These are phyloP conservation scores for Monilinia vaccinii-corymbosi DNA, from an alignment of 2,329 filamentous ascomycete genomes.

Conservation along the genomic window DNA sequence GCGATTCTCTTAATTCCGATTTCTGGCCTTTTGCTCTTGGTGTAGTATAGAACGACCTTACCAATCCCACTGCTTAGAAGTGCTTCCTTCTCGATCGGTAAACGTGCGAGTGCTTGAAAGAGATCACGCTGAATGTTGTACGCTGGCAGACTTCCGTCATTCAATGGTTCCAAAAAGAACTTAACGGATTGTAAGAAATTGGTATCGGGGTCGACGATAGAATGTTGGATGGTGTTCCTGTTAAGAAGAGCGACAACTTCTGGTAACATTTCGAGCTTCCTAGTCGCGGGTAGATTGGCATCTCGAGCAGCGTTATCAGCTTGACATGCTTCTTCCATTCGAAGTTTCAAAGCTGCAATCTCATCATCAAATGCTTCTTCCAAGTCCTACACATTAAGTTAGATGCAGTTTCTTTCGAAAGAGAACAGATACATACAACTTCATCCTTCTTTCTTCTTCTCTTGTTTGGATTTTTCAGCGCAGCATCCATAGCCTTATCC, in stretches of 20 bases:
- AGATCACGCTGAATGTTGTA: conserved; percentile 97
- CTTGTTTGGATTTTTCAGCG: conserved; percentile 71
- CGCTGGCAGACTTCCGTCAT: conserved; percentile 86
- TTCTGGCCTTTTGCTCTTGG: conserved; percentile 85
- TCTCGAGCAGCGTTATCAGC: conserved; percentile 77
- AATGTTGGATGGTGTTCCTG: conserved; percentile 75
- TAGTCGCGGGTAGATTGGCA: conserved; percentile 69
- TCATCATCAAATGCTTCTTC: conserved; percentile 86
- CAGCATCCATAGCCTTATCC: conserved; percentile 79
- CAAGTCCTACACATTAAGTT: conserved; percentile 54
- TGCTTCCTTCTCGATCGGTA: conserved; percentile 86
- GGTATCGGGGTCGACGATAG: conserved; percentile 85
- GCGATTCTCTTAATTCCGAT: conserved; percentile 85
- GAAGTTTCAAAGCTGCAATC: conserved; percentile 76
- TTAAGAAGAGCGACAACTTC: conserved; percentile 84
- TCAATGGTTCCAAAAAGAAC: conserved; percentile 93
- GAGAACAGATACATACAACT: conserved; percentile 54
- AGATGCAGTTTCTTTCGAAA: conserved; percentile 10
- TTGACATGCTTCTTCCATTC: conserved; percentile 86
- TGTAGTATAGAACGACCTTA: conserved; percentile 95
- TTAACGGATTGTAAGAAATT: conserved; percentile 92
- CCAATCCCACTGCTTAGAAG: conserved; percentile 88
- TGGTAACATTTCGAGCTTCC: conserved; percentile 90
- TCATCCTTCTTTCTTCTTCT: conserved; percentile 67
- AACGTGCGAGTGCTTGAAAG: conserved; percentile 66